Evolutionary conservation across 2,329 filamentous ascomycete species (phyloP).

Genomic region (Helotiales sp.): DNA sequence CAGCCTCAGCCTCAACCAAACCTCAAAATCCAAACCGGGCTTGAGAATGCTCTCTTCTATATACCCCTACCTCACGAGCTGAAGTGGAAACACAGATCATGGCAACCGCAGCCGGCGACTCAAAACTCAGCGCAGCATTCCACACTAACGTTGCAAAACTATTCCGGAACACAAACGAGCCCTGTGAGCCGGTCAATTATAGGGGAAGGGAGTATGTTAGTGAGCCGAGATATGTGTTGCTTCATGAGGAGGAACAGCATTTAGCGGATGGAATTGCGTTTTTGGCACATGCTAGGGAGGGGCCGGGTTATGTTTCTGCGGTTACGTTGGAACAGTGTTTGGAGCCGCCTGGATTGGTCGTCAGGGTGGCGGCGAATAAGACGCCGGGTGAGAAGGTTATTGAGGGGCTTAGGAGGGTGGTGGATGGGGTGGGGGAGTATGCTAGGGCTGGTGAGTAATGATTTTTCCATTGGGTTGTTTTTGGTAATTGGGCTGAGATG

Average conservation of each 20-base stretch:
- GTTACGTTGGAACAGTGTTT: conserved; percentile 21
- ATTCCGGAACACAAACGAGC: too few species aligned
- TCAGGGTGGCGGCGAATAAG: conserved; percentile 26
- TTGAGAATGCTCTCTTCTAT: too few species aligned
- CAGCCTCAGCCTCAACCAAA: too few species aligned
- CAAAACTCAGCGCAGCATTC: too few species aligned
- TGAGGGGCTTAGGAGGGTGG: not conserved
- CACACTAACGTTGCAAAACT: not conserved
- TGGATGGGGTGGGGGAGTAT: conserved; percentile 6
- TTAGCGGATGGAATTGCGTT: conserved; percentile 29
- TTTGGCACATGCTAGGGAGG: conserved; percentile 16
- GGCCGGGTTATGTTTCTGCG: conserved; percentile 20
- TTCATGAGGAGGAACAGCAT: conserved; percentile 22
- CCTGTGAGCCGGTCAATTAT: not conserved
- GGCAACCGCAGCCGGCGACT: too few species aligned
- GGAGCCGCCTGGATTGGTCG: conserved; percentile 6
- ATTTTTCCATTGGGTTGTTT: too few species aligned
- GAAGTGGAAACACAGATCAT: too few species aligned
- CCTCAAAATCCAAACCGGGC: too few species aligned
- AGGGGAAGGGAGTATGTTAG: not conserved
- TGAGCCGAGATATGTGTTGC: not conserved
- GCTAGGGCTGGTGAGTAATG: conserved; percentile 5
- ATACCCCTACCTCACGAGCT: too few species aligned
- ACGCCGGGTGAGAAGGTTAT: conserved; percentile 6
- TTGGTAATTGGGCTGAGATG: too few species aligned